Percentiles rank a stretch among this genome's conserved stretches.
Evolutionary conservation across 1,139 yeast species (phyloP).

Genomic region (Pneumocystis jirovecii): DNA sequence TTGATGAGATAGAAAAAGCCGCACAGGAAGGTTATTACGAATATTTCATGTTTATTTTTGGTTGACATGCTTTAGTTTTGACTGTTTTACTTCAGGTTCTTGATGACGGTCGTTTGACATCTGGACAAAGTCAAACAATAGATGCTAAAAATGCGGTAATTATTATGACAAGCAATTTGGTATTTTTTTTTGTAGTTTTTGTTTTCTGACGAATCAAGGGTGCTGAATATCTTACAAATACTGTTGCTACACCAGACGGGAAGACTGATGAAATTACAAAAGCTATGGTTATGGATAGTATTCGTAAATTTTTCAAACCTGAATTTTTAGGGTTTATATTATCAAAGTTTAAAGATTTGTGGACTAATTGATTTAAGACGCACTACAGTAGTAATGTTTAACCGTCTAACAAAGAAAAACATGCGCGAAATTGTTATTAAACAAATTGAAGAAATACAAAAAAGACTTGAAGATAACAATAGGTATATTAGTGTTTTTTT

Average conservation of each 20-base stretch:
- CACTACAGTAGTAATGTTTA: constrained; percentile 49
- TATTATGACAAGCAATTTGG: constrained; percentile 87
- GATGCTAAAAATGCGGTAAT: constrained; percentile 85
- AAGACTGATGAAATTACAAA: constrained; percentile 53
- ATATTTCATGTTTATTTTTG: not conserved
- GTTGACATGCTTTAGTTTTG: constrained; percentile 33
- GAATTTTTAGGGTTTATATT: constrained; percentile 94
- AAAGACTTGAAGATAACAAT: constrained; percentile 69
- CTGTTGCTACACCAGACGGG: constrained; percentile 35
- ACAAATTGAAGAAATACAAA: constrained; percentile 68
- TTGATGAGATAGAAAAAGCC: constrained; percentile 98
- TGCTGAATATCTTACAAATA: constrained; percentile 68
- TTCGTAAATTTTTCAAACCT: constrained; percentile 87
- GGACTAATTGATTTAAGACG: not conserved
- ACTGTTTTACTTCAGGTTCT: constrained; percentile 79
- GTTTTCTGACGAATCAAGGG: constrained; percentile 30
- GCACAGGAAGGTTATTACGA: constrained; percentile 51
- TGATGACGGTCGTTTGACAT: constrained; percentile 92
- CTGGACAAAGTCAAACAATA: constrained; percentile 84
- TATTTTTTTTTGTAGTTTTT: not conserved
- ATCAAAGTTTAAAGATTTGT: constrained; percentile 33
- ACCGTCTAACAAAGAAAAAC: constrained; percentile 79
- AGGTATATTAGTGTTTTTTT: not conserved
- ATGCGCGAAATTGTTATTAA: constrained; percentile 82
- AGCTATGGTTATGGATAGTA: constrained; percentile 68